Conservation (phyloP, 495 filamentous ascomycete species). For the Bacidia rubella region DNA sequence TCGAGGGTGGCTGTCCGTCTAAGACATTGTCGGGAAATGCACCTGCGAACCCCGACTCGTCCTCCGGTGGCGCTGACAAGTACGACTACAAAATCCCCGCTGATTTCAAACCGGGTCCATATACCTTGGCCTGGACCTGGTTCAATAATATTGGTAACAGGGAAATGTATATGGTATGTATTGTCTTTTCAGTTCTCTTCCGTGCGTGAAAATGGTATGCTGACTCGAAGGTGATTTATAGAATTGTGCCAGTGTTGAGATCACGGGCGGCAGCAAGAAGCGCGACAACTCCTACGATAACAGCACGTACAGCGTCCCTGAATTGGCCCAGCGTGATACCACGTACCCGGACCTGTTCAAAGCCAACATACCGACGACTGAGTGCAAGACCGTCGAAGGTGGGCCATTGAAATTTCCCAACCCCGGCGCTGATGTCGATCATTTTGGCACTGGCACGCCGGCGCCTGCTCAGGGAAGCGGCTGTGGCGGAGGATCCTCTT, state of each 20-base stretch:
- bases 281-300: constrained; percentile 14
- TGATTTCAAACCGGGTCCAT: constrained; percentile 40
- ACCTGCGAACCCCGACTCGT: constrained; percentile 10
- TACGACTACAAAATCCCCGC: constrained; percentile 53
- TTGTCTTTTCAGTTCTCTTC: too few relatives aligned
- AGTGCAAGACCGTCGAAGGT: constrained; percentile 24
- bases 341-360: constrained; percentile 39
- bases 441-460: neutral
- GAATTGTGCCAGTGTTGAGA: constrained; percentile 41
- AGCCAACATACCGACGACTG: constrained; percentile 36
- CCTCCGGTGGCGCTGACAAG: constrained; percentile 10
- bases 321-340: constrained; percentile 12
- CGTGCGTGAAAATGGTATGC: too few relatives aligned
- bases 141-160: constrained; percentile 42
- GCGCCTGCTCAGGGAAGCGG: constrained; percentile 8
- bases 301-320: constrained; percentile 1
- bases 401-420: constrained; percentile 15
- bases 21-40: constrained; percentile 25
- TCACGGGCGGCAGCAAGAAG: constrained; percentile 31
- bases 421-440: constrained; percentile 12
- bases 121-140: constrained; percentile 45
- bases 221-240: too few relatives aligned
- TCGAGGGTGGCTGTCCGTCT: constrained; percentile 30
- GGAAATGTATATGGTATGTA: constrained; percentile 54
- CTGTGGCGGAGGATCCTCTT: neutral